Evolutionary conservation across 2,329 filamentous ascomycete species (phyloP).

Genomic region (Aspergillus brunneoviolaceus): DNA sequence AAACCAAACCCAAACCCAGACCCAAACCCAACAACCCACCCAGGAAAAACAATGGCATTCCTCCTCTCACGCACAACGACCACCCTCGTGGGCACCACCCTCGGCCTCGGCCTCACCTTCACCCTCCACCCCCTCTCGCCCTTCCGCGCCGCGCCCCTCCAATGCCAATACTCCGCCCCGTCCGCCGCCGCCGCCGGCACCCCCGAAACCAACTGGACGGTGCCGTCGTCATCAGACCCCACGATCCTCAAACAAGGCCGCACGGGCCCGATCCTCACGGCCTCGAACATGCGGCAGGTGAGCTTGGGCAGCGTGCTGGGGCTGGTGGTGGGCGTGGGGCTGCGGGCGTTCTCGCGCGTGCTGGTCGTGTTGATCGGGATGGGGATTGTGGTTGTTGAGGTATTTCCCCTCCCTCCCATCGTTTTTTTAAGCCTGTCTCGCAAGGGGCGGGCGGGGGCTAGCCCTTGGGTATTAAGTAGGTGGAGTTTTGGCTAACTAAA

Average conservation of each 20-base stretch:
- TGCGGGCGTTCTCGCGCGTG: conserved; percentile 46
- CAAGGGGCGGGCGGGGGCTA: no score
- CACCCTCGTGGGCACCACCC: conserved; percentile 34
- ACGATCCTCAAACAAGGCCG: conserved; percentile 27
- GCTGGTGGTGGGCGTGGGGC: conserved; percentile 42
- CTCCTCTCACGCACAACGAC: conserved; percentile 27
- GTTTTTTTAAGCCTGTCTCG: background rate
- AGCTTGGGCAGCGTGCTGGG: conserved; percentile 48
- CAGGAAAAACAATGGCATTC: conserved; percentile 24
- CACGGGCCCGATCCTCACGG: conserved; percentile 30
- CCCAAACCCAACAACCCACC: no score
- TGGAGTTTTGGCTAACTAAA: no score
- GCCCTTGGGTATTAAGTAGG: no score
- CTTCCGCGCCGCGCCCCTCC: conserved; percentile 35
- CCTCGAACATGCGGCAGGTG: conserved; percentile 44
- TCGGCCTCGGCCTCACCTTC: conserved; percentile 37
- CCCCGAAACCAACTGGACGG: conserved; percentile 28
- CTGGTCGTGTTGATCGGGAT: conserved; percentile 46
- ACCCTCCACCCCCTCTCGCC: conserved; percentile 35
- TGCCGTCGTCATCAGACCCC: conserved; percentile 24
- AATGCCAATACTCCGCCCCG: conserved; percentile 38
- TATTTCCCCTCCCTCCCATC: conserved; percentile 17
- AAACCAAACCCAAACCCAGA: no score
- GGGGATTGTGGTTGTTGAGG: conserved; percentile 46
- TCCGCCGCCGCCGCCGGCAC: conserved; percentile 19